phyloP scores from a whole-genome alignment of 306 rosid species.

The Vicia villosa region DNA sequence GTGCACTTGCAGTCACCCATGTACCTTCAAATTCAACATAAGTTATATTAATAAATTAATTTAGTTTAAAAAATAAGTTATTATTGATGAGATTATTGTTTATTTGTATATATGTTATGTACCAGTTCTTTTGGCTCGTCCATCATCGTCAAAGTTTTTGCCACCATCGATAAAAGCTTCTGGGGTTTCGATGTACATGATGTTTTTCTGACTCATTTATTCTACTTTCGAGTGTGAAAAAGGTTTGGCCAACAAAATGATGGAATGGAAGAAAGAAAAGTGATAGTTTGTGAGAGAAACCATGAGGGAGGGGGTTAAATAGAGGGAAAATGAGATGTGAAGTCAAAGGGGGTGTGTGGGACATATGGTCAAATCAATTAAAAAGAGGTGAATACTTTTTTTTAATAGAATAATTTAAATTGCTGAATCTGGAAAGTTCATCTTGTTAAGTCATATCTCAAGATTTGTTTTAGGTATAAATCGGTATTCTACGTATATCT shows the following conservation, averaged over 20 bases:
- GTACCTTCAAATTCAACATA: conserved; percentile 55
- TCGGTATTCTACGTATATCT: too few species aligned
- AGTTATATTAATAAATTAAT: too few species aligned
- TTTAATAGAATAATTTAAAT: too few species aligned
- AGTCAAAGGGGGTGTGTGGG: conserved; percentile 45
- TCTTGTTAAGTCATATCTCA: too few species aligned
- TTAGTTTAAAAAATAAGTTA: too few species aligned
- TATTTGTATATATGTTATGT: neutral
- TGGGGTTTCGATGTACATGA: conserved; percentile 70
- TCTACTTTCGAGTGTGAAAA: neutral
- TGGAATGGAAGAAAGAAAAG: neutral
- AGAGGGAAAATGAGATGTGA: conserved; percentile 18
- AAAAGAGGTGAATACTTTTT: too few species aligned
- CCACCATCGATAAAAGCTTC: conserved; percentile 43
- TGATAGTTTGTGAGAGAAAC: conserved; percentile 20
- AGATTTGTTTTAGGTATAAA: too few species aligned
- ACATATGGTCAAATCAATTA: neutral
- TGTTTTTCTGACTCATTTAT: conserved; percentile 50
- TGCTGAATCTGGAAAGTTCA: too few species aligned
- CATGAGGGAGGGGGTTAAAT: conserved; percentile 40
- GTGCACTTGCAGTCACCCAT: conserved; percentile 97
- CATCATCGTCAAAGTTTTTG: conserved; percentile 84
- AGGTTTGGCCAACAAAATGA: neutral
- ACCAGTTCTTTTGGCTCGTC: conserved; percentile 80
- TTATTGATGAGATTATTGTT: too few species aligned